Percentiles rank a stretch among this genome's conserved stretches.
Evolutionary conservation across 495 filamentous ascomycete genomes (phyloP).

Genomic region (Penicillium macrosclerotiorum): DNA sequence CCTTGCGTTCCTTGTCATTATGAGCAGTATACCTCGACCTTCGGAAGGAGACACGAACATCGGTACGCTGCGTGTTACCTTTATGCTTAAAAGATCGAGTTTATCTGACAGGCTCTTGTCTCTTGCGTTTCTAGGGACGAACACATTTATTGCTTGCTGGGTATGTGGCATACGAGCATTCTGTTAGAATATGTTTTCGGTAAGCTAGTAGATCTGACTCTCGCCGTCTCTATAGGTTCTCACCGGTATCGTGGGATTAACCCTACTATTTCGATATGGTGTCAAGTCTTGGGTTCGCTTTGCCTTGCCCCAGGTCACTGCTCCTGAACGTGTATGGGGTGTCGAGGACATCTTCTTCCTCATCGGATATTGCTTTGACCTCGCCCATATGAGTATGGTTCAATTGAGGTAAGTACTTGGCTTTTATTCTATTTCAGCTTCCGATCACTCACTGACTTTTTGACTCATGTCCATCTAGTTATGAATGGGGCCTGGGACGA

Average conservation of each 20-base stretch:
- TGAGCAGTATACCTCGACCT: constrained; percentile 27
- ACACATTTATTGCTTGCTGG: constrained; percentile 30
- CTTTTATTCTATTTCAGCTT: neutral
- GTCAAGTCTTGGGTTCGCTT: constrained; percentile 38
- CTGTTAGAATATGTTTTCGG: too few species aligned
- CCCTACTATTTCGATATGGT: constrained; percentile 30
- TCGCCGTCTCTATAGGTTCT: constrained; percentile 24
- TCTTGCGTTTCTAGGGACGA: constrained; percentile 24
- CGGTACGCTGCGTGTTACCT: constrained; percentile 15
- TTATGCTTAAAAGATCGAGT: neutral
- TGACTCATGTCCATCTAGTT: constrained; percentile 16
- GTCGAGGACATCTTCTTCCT: constrained; percentile 35
- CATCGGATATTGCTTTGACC: constrained; percentile 28
- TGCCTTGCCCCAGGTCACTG: constrained; percentile 32
- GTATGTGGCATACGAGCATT: constrained; percentile 12
- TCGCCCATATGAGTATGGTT: constrained; percentile 32
- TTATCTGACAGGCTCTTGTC: constrained; percentile 9
- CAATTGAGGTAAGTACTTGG: constrained; percentile 24
- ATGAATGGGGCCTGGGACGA: constrained; percentile 32
- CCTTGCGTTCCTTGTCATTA: constrained; percentile 11
- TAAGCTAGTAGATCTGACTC: too few species aligned
- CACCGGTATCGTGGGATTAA: constrained; percentile 27
- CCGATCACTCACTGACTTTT: neutral
- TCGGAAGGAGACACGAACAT: constrained; percentile 30
- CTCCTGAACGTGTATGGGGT: constrained; percentile 34